A percentile compares a stretch with the other conserved stretches of the same genome.
These are phyloP conservation scores for Vanilla planifolia DNA, from an alignment of 106 monocot genomes.

Conservation along the genomic window DNA sequence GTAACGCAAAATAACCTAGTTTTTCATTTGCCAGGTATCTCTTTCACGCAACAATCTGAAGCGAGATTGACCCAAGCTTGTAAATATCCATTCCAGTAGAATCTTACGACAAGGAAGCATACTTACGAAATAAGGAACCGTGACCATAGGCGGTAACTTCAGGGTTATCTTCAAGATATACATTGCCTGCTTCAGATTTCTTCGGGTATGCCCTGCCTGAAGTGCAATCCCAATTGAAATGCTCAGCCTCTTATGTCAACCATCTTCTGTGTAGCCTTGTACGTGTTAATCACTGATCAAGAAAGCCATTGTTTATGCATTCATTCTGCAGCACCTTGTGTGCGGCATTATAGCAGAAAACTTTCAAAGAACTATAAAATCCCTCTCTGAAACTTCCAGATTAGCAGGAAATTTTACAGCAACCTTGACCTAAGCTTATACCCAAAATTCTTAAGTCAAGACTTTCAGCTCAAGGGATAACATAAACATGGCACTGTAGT, in stretches of 20 bases:
- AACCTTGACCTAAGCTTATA: conserved; percentile 23
- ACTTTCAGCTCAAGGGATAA: conserved; percentile 32
- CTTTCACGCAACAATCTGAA: conserved; percentile 28
- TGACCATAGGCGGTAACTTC: conserved; percentile 35
- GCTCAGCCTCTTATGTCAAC: conserved; percentile 21
- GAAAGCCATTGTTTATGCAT: conserved; percentile 29
- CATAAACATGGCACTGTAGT: conserved; percentile 29
- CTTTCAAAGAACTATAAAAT: conserved; percentile 30
- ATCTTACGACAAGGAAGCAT: conserved; percentile 27
- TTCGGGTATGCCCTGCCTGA: conserved; percentile 37
- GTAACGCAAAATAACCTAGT: conserved; percentile 16
- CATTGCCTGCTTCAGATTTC: conserved; percentile 29
- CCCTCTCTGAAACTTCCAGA: conserved; percentile 22
- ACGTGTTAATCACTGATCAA: conserved; percentile 28
- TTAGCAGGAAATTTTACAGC: conserved; percentile 22
- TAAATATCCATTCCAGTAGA: conserved; percentile 32
- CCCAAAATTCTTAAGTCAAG: conserved; percentile 32
- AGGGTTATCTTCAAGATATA: conserved; percentile 31
- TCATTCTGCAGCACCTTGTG: conserved; percentile 33
- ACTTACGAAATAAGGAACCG: conserved; percentile 12
- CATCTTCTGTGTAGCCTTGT: conserved; percentile 12
- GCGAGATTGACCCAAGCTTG: conserved; percentile 29
- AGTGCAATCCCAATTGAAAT: conserved; percentile 37
- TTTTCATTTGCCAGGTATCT: not conserved
- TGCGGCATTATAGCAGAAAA: conserved; percentile 22